Evolutionary conservation across 306 rosid species (phyloP), one percentile per base, ranked within the genome.

Genomic region (Echinosophora koreensis): DNA sequence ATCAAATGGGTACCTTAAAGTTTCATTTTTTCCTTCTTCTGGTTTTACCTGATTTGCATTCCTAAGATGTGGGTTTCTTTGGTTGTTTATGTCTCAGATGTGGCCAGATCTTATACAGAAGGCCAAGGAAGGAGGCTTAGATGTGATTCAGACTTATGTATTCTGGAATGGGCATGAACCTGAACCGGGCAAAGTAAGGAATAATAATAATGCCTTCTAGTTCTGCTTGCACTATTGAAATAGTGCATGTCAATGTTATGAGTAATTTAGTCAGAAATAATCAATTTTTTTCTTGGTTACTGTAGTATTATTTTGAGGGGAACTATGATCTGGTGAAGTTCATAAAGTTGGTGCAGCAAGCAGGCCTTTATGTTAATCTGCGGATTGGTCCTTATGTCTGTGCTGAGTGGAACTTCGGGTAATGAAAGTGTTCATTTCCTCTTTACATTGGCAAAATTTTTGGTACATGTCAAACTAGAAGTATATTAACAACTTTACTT

Each of bases 151-250:
- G 87, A 96, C 99, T 62, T 96, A 96, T 56, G 99, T 96, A 46
- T 96, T 96, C 84, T 96, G 99, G 99, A 96, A 96, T 92, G 99
- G 99, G 50, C 99, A 96, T 77, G 99, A 96, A 41, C 99, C 99
- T 86, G 83, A 88, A 52, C 99, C 90, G 54, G 99, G 91, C 41
- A 79, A 88, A 66, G 99, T 95, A 89, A 85, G 71, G 79, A 57
- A 49, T 18, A 54, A 34, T 71, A 68, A 12, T 69, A 79, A 59
- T 63, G 57, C 13, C 14, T 64, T 70, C 28, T 76, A 11, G 42
- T 83, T 61, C 77, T 69, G 74, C 70, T 66, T 78, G 39, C 32
- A 6, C 47, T 68, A 34, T 57, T 68, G 72, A 3, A 67, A 22
- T 14, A 15, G 58, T 80, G 74, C 50, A 60, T 77, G n/a, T 54